Percentiles rank a stretch among this genome's conserved stretches.
Evolutionary conservation across 2,329 filamentous ascomycete species (phyloP).

Genomic region (Cucurbitaria berberidis): DNA sequence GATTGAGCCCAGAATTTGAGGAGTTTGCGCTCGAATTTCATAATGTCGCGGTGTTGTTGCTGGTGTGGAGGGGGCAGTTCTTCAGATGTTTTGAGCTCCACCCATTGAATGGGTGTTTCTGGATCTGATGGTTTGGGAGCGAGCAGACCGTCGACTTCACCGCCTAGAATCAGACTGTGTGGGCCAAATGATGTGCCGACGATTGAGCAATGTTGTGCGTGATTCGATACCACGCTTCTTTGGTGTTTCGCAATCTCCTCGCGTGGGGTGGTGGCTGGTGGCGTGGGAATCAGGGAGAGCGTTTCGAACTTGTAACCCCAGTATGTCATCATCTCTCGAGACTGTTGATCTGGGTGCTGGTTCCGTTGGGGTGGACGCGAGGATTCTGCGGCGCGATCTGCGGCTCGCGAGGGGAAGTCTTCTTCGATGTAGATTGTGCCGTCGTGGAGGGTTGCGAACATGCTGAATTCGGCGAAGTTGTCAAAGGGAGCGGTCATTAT

Average conservation of each 20-base stretch:
- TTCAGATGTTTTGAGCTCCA: constrained; percentile 91
- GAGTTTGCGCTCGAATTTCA: constrained; percentile 86
- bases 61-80: constrained; percentile 58
- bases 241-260: constrained; percentile 81
- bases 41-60: constrained; percentile 68
- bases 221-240: constrained; percentile 77
- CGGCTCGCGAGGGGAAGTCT: constrained; percentile 75
- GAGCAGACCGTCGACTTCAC: constrained; percentile 84
- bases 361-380: constrained; percentile 28
- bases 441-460: constrained; percentile 93
- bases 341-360: constrained; percentile 60
- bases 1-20: constrained; percentile 97
- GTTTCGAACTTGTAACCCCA: constrained; percentile 99
- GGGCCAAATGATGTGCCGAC: constrained; percentile 86
- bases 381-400: constrained; percentile 59
- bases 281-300: constrained; percentile 73
- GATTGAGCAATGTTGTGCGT: constrained; percentile 94
- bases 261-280: constrained; percentile 80
- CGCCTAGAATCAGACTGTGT: constrained; percentile 77
- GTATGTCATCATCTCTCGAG: constrained; percentile 85
- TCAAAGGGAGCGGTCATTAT: constrained; percentile 87
- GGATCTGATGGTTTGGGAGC: constrained; percentile 23
- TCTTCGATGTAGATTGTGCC: constrained; percentile 87
- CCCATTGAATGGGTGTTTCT: constrained; percentile 73
- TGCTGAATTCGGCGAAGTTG: constrained; percentile 81